A percentile compares a stretch with the other conserved stretches of the same genome.
Conservation (phyloP, 331 rosid species). For the Pyracantha coccinea region DNA sequence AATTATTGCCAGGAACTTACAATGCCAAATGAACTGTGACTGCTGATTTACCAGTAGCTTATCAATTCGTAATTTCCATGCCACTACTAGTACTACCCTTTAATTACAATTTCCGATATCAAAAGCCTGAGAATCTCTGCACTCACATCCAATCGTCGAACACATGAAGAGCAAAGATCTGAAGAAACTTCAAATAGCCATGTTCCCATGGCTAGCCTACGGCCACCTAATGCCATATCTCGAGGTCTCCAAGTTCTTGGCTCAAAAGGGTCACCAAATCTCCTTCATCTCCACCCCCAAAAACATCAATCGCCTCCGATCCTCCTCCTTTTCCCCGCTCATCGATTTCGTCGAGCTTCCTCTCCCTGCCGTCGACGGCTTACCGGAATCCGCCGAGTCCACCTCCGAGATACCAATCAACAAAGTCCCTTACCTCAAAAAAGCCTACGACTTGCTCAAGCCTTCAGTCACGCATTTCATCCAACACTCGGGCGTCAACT, state of each 20-base stretch:
- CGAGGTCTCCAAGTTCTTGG: constrained; percentile 12
- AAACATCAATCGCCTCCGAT: constrained; percentile 10
- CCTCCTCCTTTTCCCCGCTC: background rate
- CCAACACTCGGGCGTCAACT: background rate
- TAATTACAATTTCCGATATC: background rate
- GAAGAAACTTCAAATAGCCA: constrained; percentile 8
- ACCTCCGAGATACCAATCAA: constrained; percentile 17
- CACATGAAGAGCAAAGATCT: background rate
- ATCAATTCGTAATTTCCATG: too few relatives aligned
- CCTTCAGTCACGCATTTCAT: background rate
- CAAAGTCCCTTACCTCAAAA: constrained; percentile 27
- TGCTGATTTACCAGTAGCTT: too few relatives aligned
- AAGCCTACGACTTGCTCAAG: constrained; percentile 18
- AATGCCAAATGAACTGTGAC: too few relatives aligned
- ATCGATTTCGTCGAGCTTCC: constrained; percentile 12
- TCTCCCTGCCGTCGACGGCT: constrained; percentile 15
- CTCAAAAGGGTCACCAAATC: constrained; percentile 16
- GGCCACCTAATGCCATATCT: constrained; percentile 14
- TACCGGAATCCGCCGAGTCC: constrained; percentile 16
- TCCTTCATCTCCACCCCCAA: constrained; percentile 18
- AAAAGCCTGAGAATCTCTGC: background rate
- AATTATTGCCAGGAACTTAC: too few relatives aligned
- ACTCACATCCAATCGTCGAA: background rate
- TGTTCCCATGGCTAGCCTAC: constrained; percentile 21
- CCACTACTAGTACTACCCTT: too few relatives aligned